phyloP scores from a whole-genome alignment of 768 basidiomycete genomes.

The Tylopilus subfusipes region DNA sequence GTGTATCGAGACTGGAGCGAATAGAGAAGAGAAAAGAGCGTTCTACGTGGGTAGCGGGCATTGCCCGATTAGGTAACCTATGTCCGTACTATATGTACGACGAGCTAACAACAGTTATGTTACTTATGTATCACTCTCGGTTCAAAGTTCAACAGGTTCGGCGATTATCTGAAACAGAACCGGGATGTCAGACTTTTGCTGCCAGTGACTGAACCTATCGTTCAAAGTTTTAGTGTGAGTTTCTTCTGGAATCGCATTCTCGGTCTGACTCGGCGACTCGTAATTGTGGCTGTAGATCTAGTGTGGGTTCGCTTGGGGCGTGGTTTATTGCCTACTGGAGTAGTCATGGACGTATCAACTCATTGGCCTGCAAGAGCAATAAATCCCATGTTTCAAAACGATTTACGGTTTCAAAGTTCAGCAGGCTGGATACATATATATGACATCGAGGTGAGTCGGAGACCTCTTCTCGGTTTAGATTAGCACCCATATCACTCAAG shows the following conservation, averaged over 20 bases:
- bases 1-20: too few species aligned
- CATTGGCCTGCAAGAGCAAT: slow-evolving; percentile 41
- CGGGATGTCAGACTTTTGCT: slow-evolving; percentile 20
- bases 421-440: slow-evolving; percentile 55
- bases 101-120: neutral
- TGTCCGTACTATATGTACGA: too few species aligned
- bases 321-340: slow-evolving; percentile 64
- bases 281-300: slow-evolving; percentile 47
- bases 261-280: neutral
- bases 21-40: too few species aligned
- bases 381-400: slow-evolving; percentile 47
- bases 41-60: too few species aligned
- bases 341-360: slow-evolving; percentile 22
- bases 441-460: slow-evolving; percentile 45
- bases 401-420: slow-evolving; percentile 62
- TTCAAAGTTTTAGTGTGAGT: slow-evolving; percentile 66
- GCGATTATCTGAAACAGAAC: too few species aligned
- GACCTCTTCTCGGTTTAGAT: neutral
- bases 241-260: neutral
- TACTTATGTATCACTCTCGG: neutral
- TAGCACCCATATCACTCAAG: slow-evolving; percentile 31
- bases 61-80: too few species aligned
- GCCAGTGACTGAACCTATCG: slow-evolving; percentile 59
- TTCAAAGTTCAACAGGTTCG: slow-evolving; percentile 16
- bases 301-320: slow-evolving; percentile 72